Percentiles rank a stretch among this genome's conserved stretches.
These are phyloP conservation scores for Microcos paniculata DNA, from an alignment of 345 rosid species.

Conservation along the genomic window DNA sequence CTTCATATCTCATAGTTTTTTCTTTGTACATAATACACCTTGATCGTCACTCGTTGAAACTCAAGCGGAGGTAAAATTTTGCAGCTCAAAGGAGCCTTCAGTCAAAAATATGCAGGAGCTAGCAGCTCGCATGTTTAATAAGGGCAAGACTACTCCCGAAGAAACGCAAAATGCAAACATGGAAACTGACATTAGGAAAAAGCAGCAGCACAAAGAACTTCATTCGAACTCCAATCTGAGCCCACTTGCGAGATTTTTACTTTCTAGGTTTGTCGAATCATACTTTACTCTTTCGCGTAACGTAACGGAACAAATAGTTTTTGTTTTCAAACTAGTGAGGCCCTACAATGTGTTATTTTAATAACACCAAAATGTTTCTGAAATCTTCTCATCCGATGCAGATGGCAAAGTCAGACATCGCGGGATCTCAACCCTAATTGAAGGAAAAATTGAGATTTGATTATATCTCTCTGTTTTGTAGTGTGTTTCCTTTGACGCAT, in stretches of 20 bases:
- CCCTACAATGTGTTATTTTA: neutral
- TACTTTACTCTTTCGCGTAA: neutral
- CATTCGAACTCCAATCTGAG: slow-evolving; percentile 65
- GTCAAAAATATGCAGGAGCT: slow-evolving; percentile 68
- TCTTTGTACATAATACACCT: slow-evolving; percentile 8
- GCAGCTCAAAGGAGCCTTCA: slow-evolving; percentile 82
- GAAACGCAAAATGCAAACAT: slow-evolving; percentile 30
- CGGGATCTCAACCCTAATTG: slow-evolving; percentile 57
- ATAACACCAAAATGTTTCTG: neutral
- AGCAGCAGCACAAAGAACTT: slow-evolving; percentile 61
- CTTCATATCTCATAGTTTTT: neutral
- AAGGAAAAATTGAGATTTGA: slow-evolving; percentile 26
- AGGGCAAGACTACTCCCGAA: slow-evolving; percentile 40
- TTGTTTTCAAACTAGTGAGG: neutral
- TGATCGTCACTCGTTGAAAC: slow-evolving; percentile 4
- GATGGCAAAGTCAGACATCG: slow-evolving; percentile 85
- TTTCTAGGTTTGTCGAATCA: slow-evolving; percentile 66
- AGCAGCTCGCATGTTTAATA: slow-evolving; percentile 52
- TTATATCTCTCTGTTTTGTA: slow-evolving; percentile 31
- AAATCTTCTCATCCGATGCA: slow-evolving; percentile 29
- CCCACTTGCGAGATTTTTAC: slow-evolving; percentile 90
- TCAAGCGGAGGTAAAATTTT: slow-evolving; percentile 17
- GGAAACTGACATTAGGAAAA: slow-evolving; percentile 57
- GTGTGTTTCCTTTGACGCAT: slow-evolving; percentile 39
- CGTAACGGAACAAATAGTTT: neutral